phyloP scores from a whole-genome alignment of 2,329 filamentous ascomycete species.

The Aspergillus persii region DNA sequence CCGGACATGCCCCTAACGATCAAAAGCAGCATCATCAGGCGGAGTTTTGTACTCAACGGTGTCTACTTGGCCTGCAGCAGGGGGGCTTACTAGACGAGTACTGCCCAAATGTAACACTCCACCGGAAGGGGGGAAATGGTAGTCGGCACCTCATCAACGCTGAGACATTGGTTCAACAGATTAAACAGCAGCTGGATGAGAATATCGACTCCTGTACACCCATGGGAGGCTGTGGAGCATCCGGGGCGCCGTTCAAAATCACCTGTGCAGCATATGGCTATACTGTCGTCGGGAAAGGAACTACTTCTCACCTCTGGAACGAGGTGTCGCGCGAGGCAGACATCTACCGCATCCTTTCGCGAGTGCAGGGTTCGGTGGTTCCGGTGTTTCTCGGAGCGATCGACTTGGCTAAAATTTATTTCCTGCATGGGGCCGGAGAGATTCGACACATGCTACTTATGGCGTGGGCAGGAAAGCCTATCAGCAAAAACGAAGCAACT shows the following conservation, averaged over 20 bases:
- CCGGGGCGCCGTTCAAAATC: slow-evolving; percentile 29
- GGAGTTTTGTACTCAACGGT: slow-evolving; percentile 29
- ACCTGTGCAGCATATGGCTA: slow-evolving; percentile 24
- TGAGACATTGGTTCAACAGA: slow-evolving; percentile 13
- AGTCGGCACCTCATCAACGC: slow-evolving; percentile 16
- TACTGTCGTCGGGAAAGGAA: slow-evolving; percentile 31
- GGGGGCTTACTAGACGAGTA: slow-evolving; percentile 18
- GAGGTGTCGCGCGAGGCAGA: slow-evolving; percentile 25
- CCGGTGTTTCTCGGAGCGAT: slow-evolving; percentile 20
- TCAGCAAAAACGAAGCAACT: too few species aligned
- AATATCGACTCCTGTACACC: slow-evolving; percentile 26
- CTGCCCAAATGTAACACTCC: slow-evolving; percentile 25
- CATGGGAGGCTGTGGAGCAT: slow-evolving; percentile 22
- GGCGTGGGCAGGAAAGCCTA: too few species aligned
- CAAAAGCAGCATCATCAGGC: slow-evolving; percentile 12
- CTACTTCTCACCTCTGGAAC: slow-evolving; percentile 24
- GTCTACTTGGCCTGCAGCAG: slow-evolving; percentile 26
- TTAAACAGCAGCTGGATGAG: slow-evolving; percentile 27
- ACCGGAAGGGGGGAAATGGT: slow-evolving; percentile 9
- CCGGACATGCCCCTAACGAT: neutral
- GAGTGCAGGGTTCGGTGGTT: slow-evolving; percentile 25
- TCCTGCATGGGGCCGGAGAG: neutral
- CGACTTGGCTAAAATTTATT: neutral
- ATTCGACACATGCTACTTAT: neutral
- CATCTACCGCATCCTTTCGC: slow-evolving; percentile 22